phyloP scores from a whole-genome alignment of 2,329 filamentous ascomycete genomes.

The Apiospora hydei region DNA sequence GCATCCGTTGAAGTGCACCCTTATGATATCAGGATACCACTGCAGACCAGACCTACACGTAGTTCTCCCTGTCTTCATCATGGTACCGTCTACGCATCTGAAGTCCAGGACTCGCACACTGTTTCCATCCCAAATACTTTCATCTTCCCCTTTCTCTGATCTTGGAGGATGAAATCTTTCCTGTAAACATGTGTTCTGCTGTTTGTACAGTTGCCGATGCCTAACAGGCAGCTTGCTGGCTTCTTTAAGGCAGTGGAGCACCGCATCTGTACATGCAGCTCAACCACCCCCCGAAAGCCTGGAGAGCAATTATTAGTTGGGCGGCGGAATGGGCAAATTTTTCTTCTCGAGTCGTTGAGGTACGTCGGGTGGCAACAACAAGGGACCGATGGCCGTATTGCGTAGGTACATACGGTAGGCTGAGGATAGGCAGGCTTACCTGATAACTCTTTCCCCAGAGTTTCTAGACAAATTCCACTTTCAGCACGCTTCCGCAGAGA shows the following conservation, averaged over 20 bases:
- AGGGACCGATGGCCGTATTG: conserved; percentile 6
- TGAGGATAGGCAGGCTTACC: no score
- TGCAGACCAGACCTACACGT: background rate
- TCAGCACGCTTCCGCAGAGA: background rate
- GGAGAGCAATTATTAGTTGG: background rate
- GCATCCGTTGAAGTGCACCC: conserved; percentile 17
- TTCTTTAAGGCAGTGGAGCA: conserved; percentile 1
- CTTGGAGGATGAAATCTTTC: background rate
- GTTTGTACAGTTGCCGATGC: background rate
- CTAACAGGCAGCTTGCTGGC: background rate
- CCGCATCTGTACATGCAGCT: conserved; percentile 16
- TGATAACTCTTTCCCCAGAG: no score
- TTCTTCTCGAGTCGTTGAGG: conserved; percentile 10
- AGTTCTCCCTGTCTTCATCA: background rate
- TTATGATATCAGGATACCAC: conserved; percentile 14
- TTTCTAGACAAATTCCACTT: no score
- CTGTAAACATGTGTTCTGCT: background rate
- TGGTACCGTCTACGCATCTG: background rate
- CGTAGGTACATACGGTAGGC: background rate
- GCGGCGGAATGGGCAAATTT: conserved; percentile 1
- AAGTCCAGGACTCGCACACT: background rate
- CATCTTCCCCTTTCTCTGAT: background rate
- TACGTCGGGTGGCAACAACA: conserved; percentile 9
- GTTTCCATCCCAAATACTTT: background rate
- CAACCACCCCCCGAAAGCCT: conserved; percentile 4